phyloP scores from a whole-genome alignment of 2,329 filamentous ascomycete species.

The Cytospora piceicola region DNA sequence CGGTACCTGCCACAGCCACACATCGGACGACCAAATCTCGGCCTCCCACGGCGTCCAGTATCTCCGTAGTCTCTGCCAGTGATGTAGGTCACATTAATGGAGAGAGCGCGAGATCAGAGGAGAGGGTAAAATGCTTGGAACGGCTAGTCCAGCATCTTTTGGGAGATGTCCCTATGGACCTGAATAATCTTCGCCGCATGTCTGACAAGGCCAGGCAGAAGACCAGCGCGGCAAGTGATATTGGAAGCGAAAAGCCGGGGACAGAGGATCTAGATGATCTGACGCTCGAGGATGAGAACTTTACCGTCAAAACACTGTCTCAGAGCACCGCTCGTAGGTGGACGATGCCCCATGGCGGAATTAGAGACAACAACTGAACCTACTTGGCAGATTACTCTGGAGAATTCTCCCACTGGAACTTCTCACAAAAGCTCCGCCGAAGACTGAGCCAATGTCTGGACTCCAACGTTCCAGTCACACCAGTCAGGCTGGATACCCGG shows the following conservation, averaged over 20 bases:
- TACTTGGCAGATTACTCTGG: conserved; percentile 50
- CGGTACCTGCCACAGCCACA: background rate
- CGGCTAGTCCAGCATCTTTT: conserved; percentile 31
- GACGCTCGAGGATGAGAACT: conserved; percentile 43
- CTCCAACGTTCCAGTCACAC: conserved; percentile 13
- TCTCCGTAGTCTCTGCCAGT: background rate
- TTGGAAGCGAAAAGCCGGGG: conserved; percentile 28
- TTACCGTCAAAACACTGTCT: conserved; percentile 46
- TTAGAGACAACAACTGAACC: conserved; percentile 7
- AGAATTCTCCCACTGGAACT: conserved; percentile 58
- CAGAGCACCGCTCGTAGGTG: conserved; percentile 47
- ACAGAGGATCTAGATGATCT: conserved; percentile 34
- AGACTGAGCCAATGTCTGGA: conserved; percentile 28
- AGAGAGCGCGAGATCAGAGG: conserved; percentile 19
- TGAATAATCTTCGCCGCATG: conserved; percentile 33
- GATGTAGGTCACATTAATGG: background rate
- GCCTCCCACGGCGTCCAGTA: background rate
- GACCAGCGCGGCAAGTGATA: conserved; percentile 20
- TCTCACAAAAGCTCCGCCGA: conserved; percentile 50
- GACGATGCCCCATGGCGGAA: background rate
- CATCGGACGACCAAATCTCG: conserved; percentile 3
- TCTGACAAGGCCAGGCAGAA: conserved; percentile 30
- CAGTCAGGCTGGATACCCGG: conserved; percentile 28
- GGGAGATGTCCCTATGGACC: conserved; percentile 31
- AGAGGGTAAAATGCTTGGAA: conserved; percentile 30